Conservation (phyloP, 2,329 filamentous ascomycete species). For the Phyllachora maydis region DNA sequence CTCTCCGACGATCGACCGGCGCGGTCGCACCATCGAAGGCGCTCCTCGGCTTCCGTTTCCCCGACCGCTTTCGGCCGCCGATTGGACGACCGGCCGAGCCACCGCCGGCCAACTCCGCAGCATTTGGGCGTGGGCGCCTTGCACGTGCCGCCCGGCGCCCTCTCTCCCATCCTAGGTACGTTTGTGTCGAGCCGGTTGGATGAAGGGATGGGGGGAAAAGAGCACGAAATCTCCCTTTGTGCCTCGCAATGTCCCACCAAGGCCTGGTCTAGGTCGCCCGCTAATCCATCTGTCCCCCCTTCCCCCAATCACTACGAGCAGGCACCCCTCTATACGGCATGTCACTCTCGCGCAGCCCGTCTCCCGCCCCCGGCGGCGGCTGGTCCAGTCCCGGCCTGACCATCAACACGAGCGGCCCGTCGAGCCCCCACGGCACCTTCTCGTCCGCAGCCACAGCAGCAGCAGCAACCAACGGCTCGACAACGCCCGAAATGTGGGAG, state of each 20-base stretch:
- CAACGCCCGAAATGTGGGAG: slow-evolving; percentile 55
- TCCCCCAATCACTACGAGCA: no score
- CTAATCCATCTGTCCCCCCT: no score
- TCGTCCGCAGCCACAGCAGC: no score
- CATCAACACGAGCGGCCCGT: slow-evolving; percentile 45
- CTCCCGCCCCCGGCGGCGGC: slow-evolving; percentile 63
- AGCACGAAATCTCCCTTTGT: no score
- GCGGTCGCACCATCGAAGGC: slow-evolving; percentile 26
- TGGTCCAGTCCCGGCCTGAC: slow-evolving; percentile 73
- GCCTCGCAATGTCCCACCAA: no score
- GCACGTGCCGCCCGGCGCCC: slow-evolving; percentile 12
- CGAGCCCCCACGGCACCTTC: slow-evolving; percentile 38
- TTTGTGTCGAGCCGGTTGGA: no score
- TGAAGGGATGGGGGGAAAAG: no score
- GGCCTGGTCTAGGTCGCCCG: no score
- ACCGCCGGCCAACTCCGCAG: slow-evolving; percentile 11
- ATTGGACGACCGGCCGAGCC: slow-evolving; percentile 11
- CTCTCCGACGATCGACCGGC: slow-evolving; percentile 25
- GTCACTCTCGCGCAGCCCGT: slow-evolving; percentile 76
- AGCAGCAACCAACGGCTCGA: slow-evolving; percentile 32
- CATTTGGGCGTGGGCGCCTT: slow-evolving; percentile 18
- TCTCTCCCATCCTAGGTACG: slow-evolving; percentile 37
- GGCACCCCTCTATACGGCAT: slow-evolving; percentile 41
- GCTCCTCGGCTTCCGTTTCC: slow-evolving; percentile 20
- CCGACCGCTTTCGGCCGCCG: slow-evolving; percentile 13